A percentile compares a stretch with the other conserved stretches of the same genome.
Evolutionary conservation across 2,329 filamentous ascomycete species (phyloP).

Genomic region (Colletotrichum viniferum): DNA sequence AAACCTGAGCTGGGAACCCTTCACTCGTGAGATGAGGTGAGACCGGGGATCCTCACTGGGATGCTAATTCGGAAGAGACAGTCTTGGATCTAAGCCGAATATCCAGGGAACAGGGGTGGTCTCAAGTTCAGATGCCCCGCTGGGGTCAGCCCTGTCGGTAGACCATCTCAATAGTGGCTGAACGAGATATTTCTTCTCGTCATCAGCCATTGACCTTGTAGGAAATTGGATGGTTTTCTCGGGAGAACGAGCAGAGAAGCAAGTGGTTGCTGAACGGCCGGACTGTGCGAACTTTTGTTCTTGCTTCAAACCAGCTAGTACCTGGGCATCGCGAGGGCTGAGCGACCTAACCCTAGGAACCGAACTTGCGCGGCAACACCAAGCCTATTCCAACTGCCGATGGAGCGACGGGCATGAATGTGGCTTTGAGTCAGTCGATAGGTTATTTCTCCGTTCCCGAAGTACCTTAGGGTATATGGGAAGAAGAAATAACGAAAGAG

Average conservation of each 20-base stretch:
- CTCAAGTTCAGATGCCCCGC: conserved; percentile 16
- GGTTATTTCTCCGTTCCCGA: neutral
- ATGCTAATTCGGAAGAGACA: conserved; percentile 12
- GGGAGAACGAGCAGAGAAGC: neutral
- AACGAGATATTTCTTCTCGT: conserved; percentile 6
- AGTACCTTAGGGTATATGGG: neutral
- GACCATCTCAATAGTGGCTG: conserved; percentile 1
- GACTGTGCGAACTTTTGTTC: neutral
- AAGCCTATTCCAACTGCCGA: neutral
- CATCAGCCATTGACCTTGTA: conserved; percentile 20
- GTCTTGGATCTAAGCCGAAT: conserved; percentile 8
- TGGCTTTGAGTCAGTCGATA: conserved; percentile 14
- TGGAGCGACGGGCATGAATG: neutral
- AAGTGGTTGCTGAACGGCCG: neutral
- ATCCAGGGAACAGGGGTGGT: conserved; percentile 18
- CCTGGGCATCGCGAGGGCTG: neutral
- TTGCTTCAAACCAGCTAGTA: neutral
- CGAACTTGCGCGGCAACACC: neutral
- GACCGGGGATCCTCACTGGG: conserved; percentile 24
- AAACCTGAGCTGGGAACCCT: conserved; percentile 13
- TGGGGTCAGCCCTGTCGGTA: conserved; percentile 22
- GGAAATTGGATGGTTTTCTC: conserved; percentile 7
- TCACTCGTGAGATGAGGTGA: conserved; percentile 6
- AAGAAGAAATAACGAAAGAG: neutral
- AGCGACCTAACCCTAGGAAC: neutral